phyloP scores from a whole-genome alignment of 176 grass and related monocot genomes.

The Puccinellia tenuiflora region DNA sequence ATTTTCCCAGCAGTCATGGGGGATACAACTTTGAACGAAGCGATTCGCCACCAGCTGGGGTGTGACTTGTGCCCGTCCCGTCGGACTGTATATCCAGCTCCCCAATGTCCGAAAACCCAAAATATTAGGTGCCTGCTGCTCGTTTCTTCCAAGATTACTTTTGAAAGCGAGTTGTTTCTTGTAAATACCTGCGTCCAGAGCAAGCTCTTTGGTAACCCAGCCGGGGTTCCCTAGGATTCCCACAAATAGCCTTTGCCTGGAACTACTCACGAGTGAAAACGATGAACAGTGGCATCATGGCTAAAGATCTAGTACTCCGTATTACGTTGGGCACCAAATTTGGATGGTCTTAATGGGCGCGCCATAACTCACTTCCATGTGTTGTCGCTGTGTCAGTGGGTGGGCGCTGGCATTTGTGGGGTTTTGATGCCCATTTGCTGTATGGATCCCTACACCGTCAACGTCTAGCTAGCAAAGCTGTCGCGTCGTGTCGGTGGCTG shows the following conservation, averaged over 20 bases:
- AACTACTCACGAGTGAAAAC: too few relatives aligned
- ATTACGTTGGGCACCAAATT: not conserved
- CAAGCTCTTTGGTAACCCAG: too few relatives aligned
- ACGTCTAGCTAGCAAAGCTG: not conserved
- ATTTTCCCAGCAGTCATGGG: not conserved
- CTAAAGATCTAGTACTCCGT: not conserved
- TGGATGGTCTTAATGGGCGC: not conserved
- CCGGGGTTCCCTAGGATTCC: too few relatives aligned
- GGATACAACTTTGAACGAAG: not conserved
- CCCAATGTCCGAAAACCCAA: not conserved
- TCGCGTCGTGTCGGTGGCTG: constrained; percentile 34
- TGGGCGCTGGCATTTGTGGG: not conserved
- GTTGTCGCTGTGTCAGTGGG: not conserved
- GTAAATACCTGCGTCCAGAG: too few relatives aligned
- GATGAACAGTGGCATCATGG: not conserved
- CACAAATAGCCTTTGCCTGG: too few relatives aligned
- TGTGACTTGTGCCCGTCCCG: not conserved
- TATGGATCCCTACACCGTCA: not conserved
- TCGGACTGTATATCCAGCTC: not conserved
- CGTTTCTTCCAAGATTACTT: too few relatives aligned
- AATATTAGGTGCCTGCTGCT: not conserved
- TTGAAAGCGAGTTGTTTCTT: too few relatives aligned
- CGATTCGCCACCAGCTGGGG: not conserved
- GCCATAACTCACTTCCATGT: not conserved
- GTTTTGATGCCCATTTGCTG: not conserved